phyloP scores from a whole-genome alignment of 257 asterid species.

The Jacaranda mimosifolia region DNA sequence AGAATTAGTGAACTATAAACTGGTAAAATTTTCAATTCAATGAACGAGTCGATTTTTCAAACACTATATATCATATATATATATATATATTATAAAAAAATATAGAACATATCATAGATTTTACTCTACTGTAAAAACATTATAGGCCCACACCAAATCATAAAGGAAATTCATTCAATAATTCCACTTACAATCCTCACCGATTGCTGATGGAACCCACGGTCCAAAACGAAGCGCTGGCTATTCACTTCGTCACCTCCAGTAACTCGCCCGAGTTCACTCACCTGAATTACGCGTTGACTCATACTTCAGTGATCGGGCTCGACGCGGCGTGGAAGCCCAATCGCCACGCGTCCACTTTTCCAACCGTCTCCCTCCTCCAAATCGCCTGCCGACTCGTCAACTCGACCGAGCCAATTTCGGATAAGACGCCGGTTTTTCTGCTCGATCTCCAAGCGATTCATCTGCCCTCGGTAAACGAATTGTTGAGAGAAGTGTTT shows the following conservation, averaged over 20 bases:
- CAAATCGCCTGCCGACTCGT: slow-evolving; percentile 86
- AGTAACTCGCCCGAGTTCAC: slow-evolving; percentile 75
- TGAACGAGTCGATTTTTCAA: too few relatives aligned
- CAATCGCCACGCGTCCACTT: slow-evolving; percentile 58
- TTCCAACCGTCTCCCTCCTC: slow-evolving; percentile 84
- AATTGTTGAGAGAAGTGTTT: slow-evolving; percentile 56
- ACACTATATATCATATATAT: too few relatives aligned
- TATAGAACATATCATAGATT: too few relatives aligned
- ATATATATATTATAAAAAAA: too few relatives aligned
- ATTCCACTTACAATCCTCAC: background rate
- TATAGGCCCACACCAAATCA: slow-evolving; percentile 14
- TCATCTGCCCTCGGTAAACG: slow-evolving; percentile 65
- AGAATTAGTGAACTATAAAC: too few relatives aligned
- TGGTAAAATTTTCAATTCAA: too few relatives aligned
- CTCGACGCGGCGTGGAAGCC: slow-evolving; percentile 99
- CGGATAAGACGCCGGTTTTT: slow-evolving; percentile 63
- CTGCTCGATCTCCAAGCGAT: slow-evolving; percentile 75
- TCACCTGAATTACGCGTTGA: slow-evolving; percentile 58
- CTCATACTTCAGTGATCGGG: slow-evolving; percentile 71
- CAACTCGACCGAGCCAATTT: slow-evolving; percentile 32
- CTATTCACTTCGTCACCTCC: slow-evolving; percentile 61
- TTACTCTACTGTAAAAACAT: too few relatives aligned
- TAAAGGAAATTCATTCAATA: background rate
- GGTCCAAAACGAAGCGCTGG: slow-evolving; percentile 32
- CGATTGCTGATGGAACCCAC: slow-evolving; percentile 49